phyloP scores from a whole-genome alignment of 116 monocot species.

The Phalaenopsis hybrid region DNA sequence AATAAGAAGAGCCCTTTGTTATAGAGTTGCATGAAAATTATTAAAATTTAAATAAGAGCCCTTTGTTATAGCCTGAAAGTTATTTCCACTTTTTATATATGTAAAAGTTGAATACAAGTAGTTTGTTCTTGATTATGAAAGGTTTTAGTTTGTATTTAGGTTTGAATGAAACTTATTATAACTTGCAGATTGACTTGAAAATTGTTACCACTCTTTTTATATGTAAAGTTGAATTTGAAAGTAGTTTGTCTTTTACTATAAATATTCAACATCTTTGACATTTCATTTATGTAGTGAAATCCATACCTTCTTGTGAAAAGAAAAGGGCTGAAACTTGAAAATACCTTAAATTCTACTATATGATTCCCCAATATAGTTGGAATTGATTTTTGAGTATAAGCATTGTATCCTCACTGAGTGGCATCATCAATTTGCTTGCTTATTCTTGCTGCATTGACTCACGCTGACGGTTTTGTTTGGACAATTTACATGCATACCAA shows the following conservation, averaged over 20 bases:
- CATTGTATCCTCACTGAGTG: background rate
- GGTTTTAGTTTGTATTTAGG: too few relatives aligned
- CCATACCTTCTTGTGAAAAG: too few relatives aligned
- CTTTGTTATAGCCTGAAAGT: background rate
- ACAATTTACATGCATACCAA: too few relatives aligned
- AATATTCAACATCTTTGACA: too few relatives aligned
- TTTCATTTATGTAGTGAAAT: too few relatives aligned
- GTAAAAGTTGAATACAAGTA: background rate
- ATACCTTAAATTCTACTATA: background rate
- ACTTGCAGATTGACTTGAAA: too few relatives aligned
- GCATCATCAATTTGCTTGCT: background rate
- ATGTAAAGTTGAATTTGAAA: too few relatives aligned
- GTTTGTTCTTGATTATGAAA: too few relatives aligned
- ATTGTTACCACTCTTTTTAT: too few relatives aligned
- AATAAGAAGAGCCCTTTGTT: background rate
- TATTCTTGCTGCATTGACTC: background rate
- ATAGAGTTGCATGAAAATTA: background rate
- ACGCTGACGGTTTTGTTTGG: background rate
- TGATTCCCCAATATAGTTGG: background rate
- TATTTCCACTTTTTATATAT: background rate
- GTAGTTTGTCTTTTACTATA: too few relatives aligned
- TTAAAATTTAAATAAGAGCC: background rate
- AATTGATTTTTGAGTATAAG: background rate
- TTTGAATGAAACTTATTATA: too few relatives aligned
- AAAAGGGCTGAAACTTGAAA: background rate